phyloP scores from a whole-genome alignment of 441 rosid species.

The Macaranga tanarius region DNA sequence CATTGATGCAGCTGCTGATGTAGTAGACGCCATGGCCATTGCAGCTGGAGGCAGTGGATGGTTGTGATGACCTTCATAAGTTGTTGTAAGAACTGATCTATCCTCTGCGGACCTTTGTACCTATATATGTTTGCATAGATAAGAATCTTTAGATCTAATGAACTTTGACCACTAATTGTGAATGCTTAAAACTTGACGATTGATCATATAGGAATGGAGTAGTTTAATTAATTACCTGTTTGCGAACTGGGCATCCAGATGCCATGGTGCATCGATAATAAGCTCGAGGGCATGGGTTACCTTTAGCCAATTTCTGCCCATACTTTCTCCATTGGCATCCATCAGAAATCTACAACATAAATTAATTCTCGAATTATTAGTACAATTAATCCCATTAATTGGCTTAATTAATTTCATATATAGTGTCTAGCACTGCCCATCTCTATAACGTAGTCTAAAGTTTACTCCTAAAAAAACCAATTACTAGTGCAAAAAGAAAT shows the following conservation, averaged over 20 bases:
- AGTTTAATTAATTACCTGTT: conserved; percentile 43
- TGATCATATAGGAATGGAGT: not conserved
- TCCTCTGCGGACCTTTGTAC: conserved; percentile 94
- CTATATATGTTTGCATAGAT: conserved; percentile 31
- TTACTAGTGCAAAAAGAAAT: too few species aligned
- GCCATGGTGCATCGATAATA: conserved; percentile 97
- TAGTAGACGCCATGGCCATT: conserved; percentile 83
- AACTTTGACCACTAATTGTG: too few species aligned
- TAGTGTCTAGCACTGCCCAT: not conserved
- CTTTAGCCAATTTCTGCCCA: conserved; percentile 95
- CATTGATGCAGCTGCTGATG: conserved; percentile 82
- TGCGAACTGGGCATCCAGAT: conserved; percentile 84
- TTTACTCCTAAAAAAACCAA: too few species aligned
- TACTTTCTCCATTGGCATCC: conserved; percentile 90
- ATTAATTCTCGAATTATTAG: not conserved
- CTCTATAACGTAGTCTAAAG: too few species aligned
- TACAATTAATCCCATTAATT: not conserved
- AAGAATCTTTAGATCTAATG: too few species aligned
- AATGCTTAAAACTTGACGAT: too few species aligned
- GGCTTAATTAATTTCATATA: too few species aligned
- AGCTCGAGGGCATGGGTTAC: conserved; percentile 93
- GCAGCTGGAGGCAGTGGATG: conserved; percentile 92
- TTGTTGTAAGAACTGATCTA: conserved; percentile 66
- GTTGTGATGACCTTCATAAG: conserved; percentile 88
- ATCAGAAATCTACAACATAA: conserved; percentile 57